Base-by-base conservation (phyloP, 1,139 yeast species). In the Pichia sp. region DNA sequence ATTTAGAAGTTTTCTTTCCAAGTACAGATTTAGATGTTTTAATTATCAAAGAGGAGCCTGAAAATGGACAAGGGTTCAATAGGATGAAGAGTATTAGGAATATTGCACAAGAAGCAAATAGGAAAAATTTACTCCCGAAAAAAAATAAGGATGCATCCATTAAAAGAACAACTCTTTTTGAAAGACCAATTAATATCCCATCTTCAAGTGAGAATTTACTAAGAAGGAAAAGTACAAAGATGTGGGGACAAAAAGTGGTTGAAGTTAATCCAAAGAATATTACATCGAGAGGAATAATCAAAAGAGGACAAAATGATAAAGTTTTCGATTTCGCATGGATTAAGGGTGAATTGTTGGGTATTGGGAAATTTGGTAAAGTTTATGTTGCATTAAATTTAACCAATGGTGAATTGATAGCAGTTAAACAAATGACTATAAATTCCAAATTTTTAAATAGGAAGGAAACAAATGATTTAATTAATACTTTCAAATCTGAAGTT, bases 331-430 rank as follows among this genome's bases (percentile, higher is more conserved):
- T 90, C 71, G 94, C 92, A 0, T 94, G 99, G 99, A 86, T 94
- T 46, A 89, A 89, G 63, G 99, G 99, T 72, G 97, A 90, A 60
- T 73, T 92, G 54, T 88, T 94, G 51, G 99, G 99, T 1, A 80
- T 90, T 51, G 99, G 99, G 0, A 90, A 97, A 0, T 94, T 90
- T 72, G 99, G 98, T n/a, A 83, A 87, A 40, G 98, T 94, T 1
- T 92, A 78, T 61, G 73, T 94, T 51, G 97, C 96, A 1, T 74
- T 94, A 60, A 94, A 94, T 65, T 94, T 89, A 16, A 92, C 97
- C 0, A 89, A 96, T 0, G 97, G 98, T 48, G 99, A 94, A 60
- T 90, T 94, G 96, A 82, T 94, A 69, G 99, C 99, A 0, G 98
- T 94, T 1, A 94, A 94, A 62, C 98, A 94, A 64, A 97, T 92